phyloP scores from a whole-genome alignment of 2,329 filamentous ascomycete species.

The Curvularia sp. region DNA sequence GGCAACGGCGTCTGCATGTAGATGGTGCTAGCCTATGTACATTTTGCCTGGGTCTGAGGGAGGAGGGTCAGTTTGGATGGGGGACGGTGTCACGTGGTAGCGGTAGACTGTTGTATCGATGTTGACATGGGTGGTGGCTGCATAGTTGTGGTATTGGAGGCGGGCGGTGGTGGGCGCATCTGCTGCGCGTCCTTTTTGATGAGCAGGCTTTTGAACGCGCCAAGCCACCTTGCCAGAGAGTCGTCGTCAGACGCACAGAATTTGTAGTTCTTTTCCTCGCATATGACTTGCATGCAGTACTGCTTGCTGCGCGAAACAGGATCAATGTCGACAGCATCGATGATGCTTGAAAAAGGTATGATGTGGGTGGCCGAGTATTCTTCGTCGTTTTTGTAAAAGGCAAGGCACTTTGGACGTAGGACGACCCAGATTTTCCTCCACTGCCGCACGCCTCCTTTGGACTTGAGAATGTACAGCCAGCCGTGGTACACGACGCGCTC shows the following conservation, averaged over 20 bases:
- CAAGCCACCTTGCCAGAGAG: constrained; percentile 80
- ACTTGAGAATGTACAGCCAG: constrained; percentile 83
- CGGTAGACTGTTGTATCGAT: constrained; percentile 15
- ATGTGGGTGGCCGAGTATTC: constrained; percentile 90
- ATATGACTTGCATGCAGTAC: constrained; percentile 90
- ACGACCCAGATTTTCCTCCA: constrained; percentile 98
- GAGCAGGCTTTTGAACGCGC: constrained; percentile 86
- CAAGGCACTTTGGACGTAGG: constrained; percentile 81
- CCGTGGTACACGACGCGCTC: constrained; percentile 95
- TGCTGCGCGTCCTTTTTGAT: constrained; percentile 66
- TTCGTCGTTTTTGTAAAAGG: constrained; percentile 89
- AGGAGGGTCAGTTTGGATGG: not conserved
- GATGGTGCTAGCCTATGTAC: constrained; percentile 18
- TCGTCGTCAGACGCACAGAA: constrained; percentile 77
- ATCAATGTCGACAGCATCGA: constrained; percentile 92
- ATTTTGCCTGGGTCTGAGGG: constrained; percentile 4
- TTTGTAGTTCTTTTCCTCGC: constrained; percentile 74
- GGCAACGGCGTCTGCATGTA: constrained; percentile 1
- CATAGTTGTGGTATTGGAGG: constrained; percentile 19
- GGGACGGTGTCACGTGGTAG: constrained; percentile 12
- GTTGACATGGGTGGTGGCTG: constrained; percentile 20
- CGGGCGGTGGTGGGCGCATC: constrained; percentile 29
- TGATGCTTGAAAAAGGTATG: constrained; percentile 76
- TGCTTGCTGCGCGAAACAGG: constrained; percentile 83
- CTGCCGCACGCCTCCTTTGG: constrained; percentile 81